A percentile compares a stretch with the other conserved stretches of the same genome.
phyloP scores from a whole-genome alignment of 1,284 basidiomycete species.

The Ganoderma multipileum region DNA sequence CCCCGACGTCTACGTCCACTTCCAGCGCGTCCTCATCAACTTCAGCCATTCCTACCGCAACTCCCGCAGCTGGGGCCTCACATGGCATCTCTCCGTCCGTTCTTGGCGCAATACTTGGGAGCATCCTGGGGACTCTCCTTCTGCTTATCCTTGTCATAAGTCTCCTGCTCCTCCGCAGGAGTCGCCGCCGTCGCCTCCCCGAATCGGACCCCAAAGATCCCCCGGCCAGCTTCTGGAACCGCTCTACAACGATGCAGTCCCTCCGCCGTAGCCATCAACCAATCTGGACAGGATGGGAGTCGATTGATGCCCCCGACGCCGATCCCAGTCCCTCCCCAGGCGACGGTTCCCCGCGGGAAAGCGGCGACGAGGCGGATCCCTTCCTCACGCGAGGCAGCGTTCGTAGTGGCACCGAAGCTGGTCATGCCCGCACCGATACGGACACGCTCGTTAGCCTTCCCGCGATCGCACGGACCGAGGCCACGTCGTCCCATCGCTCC shows the following conservation, averaged over 20 bases:
- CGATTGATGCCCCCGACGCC: conserved; percentile 46
- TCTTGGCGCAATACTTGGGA: conserved; percentile 44
- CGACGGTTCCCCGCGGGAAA: conserved; percentile 68
- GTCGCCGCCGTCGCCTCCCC: conserved; percentile 37
- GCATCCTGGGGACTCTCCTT: conserved; percentile 45
- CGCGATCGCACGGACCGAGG: conserved; percentile 33
- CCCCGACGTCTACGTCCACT: conserved; percentile 15
- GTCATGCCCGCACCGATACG: conserved; percentile 37
- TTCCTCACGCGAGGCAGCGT: conserved; percentile 51
- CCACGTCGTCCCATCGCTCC: conserved; percentile 28
- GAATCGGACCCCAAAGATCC: conserved; percentile 16
- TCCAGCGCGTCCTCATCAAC: conserved; percentile 34
- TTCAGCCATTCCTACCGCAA: conserved; percentile 31
- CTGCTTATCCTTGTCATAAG: conserved; percentile 59
- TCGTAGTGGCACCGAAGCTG: conserved; percentile 36
- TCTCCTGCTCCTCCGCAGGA: conserved; percentile 56
- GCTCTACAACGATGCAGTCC: conserved; percentile 36
- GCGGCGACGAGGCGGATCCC: conserved; percentile 70
- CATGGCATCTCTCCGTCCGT: conserved; percentile 37
- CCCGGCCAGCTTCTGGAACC: conserved; percentile 41
- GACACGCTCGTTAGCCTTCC: conserved; percentile 40
- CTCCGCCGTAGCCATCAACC: conserved; percentile 41
- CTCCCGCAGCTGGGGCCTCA: conserved; percentile 28
- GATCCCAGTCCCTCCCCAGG: conserved; percentile 48
- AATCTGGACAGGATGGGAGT: conserved; percentile 62